Evolutionary conservation across 208 protist genomes (phyloP).

Genomic region (Trypanosoma theileri): DNA sequence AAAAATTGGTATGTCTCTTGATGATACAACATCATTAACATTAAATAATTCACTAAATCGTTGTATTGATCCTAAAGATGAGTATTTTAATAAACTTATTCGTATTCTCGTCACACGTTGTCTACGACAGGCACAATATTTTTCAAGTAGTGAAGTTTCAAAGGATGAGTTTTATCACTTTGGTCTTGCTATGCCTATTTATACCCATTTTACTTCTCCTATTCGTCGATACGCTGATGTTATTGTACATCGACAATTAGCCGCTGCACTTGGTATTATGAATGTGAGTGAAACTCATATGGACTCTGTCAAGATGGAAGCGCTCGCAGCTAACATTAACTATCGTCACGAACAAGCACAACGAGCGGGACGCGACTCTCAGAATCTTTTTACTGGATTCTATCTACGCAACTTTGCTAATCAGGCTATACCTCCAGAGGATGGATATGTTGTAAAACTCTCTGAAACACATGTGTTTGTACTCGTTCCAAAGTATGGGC

Average conservation of each 20-base stretch:
- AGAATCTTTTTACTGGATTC: constrained; percentile 92
- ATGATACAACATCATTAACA: constrained; percentile 79
- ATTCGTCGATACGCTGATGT: constrained; percentile 95
- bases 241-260: constrained; percentile 92
- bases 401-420: constrained; percentile 83
- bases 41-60: constrained; percentile 86
- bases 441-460: constrained; percentile 80
- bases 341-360: constrained; percentile 92
- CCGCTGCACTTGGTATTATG: constrained; percentile 75
- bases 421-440: constrained; percentile 73
- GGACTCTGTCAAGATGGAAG: constrained; percentile 72
- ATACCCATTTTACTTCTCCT: constrained; percentile 96
- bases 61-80: constrained; percentile 72
- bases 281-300: constrained; percentile 54
- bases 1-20: constrained; percentile 61
- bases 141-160: constrained; percentile 79
- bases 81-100: constrained; percentile 92
- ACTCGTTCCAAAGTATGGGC: constrained; percentile 87
- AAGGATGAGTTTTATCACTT: constrained; percentile 92
- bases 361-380: constrained; percentile 87
- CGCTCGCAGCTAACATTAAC: constrained; percentile 86
- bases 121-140: constrained; percentile 94
- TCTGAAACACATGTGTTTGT: constrained; percentile 87
- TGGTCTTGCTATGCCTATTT: constrained; percentile 93
- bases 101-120: constrained; percentile 91